Evolutionary conservation across 192 early-diverging fungal genomes (phyloP).

Genomic region (Spizellomyces sp.): DNA sequence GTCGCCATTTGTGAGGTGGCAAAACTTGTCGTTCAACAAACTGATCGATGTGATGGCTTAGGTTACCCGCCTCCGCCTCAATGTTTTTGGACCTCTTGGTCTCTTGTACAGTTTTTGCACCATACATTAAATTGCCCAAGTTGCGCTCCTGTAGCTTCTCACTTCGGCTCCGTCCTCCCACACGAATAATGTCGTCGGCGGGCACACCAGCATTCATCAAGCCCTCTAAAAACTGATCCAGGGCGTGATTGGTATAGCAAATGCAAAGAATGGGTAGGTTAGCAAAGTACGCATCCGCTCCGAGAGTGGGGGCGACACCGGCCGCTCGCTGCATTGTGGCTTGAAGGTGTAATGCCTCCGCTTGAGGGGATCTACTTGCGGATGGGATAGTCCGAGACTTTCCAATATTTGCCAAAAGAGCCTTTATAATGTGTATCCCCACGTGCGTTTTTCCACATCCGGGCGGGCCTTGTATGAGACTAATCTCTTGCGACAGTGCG

Average conservation of each 20-base stretch:
- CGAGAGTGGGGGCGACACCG: slow-evolving; percentile 14
- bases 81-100: slow-evolving; percentile 3
- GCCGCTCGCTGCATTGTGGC: slow-evolving; percentile 43
- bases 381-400: slow-evolving; percentile 43
- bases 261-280: slow-evolving; percentile 25
- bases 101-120: slow-evolving; percentile 9
- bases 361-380: slow-evolving; percentile 57
- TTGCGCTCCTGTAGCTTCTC: slow-evolving; percentile 1
- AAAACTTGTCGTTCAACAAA: not conserved
- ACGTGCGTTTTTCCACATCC: slow-evolving; percentile 12
- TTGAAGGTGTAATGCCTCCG: slow-evolving; percentile 29
- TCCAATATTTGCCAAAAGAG: not conserved
- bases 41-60: not conserved
- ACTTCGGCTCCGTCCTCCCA: slow-evolving; percentile 46
- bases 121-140: not conserved
- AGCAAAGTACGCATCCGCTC: slow-evolving; percentile 34
- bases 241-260: slow-evolving; percentile 37
- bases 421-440: slow-evolving; percentile 16
- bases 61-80: not conserved
- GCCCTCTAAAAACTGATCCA: slow-evolving; percentile 64
- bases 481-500: slow-evolving; percentile 51
- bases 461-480: slow-evolving; percentile 54
- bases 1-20: slow-evolving; percentile 1
- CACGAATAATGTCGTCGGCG: slow-evolving; percentile 41
- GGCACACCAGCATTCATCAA: slow-evolving; percentile 43